A percentile compares a stretch with the other conserved stretches of the same genome.
phyloP scores from a whole-genome alignment of 805 yeast genomes.

The Naumovozyma dairenensis region DNA sequence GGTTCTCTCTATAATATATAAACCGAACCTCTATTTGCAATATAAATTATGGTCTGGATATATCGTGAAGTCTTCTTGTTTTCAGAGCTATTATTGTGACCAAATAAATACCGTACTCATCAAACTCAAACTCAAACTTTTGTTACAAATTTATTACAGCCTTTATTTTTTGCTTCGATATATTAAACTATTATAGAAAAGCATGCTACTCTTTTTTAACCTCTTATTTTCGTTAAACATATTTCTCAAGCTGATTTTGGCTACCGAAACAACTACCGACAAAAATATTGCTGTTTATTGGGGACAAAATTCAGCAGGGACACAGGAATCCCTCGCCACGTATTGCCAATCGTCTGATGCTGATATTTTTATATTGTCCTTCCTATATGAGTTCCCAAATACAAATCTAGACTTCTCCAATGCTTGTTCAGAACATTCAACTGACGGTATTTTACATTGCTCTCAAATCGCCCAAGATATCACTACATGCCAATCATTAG shows the following conservation, averaged over 20 bases:
- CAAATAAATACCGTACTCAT: too few species aligned
- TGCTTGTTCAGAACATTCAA: slow-evolving; percentile 33
- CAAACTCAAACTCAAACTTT: too few species aligned
- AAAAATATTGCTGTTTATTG: slow-evolving; percentile 71
- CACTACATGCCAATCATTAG: slow-evolving; percentile 62
- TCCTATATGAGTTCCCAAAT: slow-evolving; percentile 53
- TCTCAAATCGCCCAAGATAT: slow-evolving; percentile 58
- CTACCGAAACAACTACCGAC: slow-evolving; percentile 33
- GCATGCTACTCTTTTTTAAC: too few species aligned
- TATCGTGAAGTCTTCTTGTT: too few species aligned
- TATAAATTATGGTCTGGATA: too few species aligned
- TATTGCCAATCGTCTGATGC: slow-evolving; percentile 65
- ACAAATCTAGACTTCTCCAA: slow-evolving; percentile 47
- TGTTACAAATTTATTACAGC: too few species aligned
- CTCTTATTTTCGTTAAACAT: background rate
- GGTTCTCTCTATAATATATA: too few species aligned
- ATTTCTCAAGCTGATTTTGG: slow-evolving; percentile 2
- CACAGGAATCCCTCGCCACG: slow-evolving; percentile 34
- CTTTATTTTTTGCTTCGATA: too few species aligned
- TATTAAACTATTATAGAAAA: too few species aligned
- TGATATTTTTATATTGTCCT: slow-evolving; percentile 64
- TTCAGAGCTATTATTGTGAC: too few species aligned
- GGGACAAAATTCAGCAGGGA: slow-evolving; percentile 79
- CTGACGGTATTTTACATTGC: slow-evolving; percentile 38
- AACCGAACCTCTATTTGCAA: too few species aligned